Evolutionary conservation across 495 filamentous ascomycete genomes (phyloP).

Genomic region (Staphylotrichum longicolle): DNA sequence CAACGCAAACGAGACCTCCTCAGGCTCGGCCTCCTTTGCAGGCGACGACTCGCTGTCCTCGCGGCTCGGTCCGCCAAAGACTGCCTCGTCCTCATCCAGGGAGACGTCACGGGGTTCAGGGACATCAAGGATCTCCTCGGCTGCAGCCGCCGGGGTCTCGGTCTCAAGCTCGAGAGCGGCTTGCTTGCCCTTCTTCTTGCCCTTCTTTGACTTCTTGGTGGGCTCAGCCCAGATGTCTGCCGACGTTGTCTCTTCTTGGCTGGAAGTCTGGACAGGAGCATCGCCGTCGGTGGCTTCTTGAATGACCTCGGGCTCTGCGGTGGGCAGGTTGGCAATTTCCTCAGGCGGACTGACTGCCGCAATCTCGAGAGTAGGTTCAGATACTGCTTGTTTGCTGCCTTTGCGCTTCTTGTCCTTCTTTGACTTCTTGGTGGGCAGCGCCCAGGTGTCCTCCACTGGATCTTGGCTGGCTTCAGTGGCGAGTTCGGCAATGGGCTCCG

Average conservation of each 20-base stretch:
- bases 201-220: constrained; percentile 31
- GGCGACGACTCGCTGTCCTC: constrained; percentile 5
- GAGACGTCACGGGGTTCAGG: constrained; percentile 10
- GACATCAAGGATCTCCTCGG: constrained; percentile 16
- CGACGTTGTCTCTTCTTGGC: neutral
- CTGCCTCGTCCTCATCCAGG: constrained; percentile 3
- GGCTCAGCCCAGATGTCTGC: constrained; percentile 15
- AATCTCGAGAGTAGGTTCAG: constrained; percentile 12
- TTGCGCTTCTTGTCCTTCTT: constrained; percentile 39
- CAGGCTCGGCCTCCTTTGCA: constrained; percentile 5
- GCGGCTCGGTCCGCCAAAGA: constrained; percentile 12
- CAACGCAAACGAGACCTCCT: neutral
- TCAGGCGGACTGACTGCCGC: neutral
- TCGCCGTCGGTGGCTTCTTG: neutral
- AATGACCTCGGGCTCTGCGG: neutral
- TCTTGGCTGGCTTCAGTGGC: constrained; percentile 12
- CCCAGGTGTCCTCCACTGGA: constrained; percentile 7
- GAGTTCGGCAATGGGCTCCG: neutral
- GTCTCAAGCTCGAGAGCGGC: constrained; percentile 10
- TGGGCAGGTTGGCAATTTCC: neutral
- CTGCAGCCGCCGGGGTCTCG: neutral
- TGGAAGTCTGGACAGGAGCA: neutral
- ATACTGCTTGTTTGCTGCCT: constrained; percentile 22
- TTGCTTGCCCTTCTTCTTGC: constrained; percentile 34
- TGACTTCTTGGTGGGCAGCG: constrained; percentile 22